Conservation (phyloP, 2,329 filamentous ascomycete genomes). For the Xylaria sp. region DNA sequence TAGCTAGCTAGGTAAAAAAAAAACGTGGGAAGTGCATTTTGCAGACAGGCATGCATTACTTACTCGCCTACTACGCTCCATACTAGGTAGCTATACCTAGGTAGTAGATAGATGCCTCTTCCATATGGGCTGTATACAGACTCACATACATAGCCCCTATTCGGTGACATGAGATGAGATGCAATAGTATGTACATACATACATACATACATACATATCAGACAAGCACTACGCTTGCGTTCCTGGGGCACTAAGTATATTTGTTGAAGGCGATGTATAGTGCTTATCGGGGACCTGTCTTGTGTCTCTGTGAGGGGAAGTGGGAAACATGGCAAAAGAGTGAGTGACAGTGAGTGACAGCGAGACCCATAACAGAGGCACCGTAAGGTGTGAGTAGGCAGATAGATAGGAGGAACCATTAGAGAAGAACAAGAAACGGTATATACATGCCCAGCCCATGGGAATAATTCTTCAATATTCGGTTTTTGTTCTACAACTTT, state of each 20-base stretch:
- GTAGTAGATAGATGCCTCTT: not conserved
- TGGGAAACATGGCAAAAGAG: no score
- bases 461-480: no score
- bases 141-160: conserved; percentile 5
- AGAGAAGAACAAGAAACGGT: not conserved
- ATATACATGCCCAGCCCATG: not conserved
- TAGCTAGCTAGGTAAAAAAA: not conserved
- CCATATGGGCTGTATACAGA: not conserved
- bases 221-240: not conserved
- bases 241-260: not conserved
- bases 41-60: not conserved
- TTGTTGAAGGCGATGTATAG: not conserved
- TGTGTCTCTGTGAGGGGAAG: no score
- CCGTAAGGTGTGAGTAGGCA: not conserved
- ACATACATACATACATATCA: no score
- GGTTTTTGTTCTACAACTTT: no score
- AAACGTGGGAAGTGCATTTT: conserved; percentile 1
- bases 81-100: not conserved
- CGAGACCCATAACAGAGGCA: not conserved
- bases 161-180: not conserved
- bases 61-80: not conserved
- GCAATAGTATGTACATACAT: not conserved
- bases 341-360: no score
- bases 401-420: not conserved
- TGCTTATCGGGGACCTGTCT: no score